phyloP scores from a whole-genome alignment of 177 flowering plant genomes.

The Telopea speciosissima region DNA sequence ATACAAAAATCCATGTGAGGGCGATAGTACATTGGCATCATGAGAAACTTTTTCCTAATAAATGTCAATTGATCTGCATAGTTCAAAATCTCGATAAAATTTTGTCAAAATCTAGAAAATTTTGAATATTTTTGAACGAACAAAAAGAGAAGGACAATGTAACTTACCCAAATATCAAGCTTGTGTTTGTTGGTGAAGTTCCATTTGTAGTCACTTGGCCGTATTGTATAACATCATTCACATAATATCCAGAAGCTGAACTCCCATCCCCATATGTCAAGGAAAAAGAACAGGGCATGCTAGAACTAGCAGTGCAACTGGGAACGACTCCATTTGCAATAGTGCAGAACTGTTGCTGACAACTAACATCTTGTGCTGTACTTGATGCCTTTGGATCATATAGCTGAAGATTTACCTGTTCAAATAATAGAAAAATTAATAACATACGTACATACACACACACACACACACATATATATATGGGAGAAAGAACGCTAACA shows the following conservation, averaged over 20 bases:
- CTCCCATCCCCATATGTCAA: conserved; percentile 91
- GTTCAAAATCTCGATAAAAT: no score
- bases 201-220: conserved; percentile 54
- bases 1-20: no score
- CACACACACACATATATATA: no score
- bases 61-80: no score
- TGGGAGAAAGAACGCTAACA: no score
- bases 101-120: no score
- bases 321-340: no score
- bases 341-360: no score
- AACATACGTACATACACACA: no score
- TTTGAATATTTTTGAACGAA: no score
- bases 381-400: conserved; percentile 55
- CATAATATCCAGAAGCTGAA: conserved; percentile 75
- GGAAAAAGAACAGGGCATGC: conserved; percentile 50
- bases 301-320: conserved; percentile 39
- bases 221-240: conserved; percentile 52
- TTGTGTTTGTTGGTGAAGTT: conserved; percentile 55
- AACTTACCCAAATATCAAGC: conserved; percentile 77
- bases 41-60: no score
- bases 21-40: no score
- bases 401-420: conserved; percentile 64
- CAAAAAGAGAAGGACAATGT: background rate
- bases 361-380: conserved; percentile 12
- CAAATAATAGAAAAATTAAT: background rate